Conservation (phyloP, 805 yeast species). For the Candida schatavii region DNA sequence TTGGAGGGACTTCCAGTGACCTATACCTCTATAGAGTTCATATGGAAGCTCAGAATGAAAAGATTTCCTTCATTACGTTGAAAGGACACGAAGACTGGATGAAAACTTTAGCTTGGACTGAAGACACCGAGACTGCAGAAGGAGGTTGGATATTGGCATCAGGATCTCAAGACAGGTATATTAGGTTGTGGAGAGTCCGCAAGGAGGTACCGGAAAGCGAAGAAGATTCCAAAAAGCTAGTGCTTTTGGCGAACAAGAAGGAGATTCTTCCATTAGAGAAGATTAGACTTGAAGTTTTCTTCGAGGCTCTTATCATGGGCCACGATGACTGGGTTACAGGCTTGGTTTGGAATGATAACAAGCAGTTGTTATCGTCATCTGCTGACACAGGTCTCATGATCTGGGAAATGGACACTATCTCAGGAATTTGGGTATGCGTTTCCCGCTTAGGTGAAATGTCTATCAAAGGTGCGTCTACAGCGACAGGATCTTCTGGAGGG, state of each 20-base stretch:
- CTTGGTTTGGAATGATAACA: slow-evolving; percentile 57
- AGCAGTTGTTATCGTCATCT: slow-evolving; percentile 73
- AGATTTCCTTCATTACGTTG: slow-evolving; percentile 44
- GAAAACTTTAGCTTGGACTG: slow-evolving; percentile 62
- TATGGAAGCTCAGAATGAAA: slow-evolving; percentile 5
- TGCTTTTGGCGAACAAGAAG: slow-evolving; percentile 67
- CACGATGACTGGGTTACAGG: slow-evolving; percentile 98
- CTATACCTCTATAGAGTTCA: slow-evolving; percentile 50
- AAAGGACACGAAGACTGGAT: slow-evolving; percentile 98
- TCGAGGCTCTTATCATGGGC: slow-evolving; percentile 94
- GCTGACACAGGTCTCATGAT: slow-evolving; percentile 92
- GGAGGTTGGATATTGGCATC: slow-evolving; percentile 67
- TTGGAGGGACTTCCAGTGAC: slow-evolving; percentile 67
- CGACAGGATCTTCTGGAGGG: slow-evolving; percentile 87
- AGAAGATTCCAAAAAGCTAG: slow-evolving; percentile 50
- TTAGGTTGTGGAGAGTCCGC: slow-evolving; percentile 81
- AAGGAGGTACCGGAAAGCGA: slow-evolving; percentile 56
- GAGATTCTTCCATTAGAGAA: slow-evolving; percentile 35
- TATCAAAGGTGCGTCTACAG: slow-evolving; percentile 95
- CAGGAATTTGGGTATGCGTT: slow-evolving; percentile 88
- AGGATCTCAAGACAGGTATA: slow-evolving; percentile 91
- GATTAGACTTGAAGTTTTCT: slow-evolving; percentile 34
- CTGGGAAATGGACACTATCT: slow-evolving; percentile 84
- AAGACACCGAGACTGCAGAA: slow-evolving; percentile 26
- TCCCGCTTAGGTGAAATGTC: slow-evolving; percentile 87